Evolutionary conservation across 352 stramenopile genomes (phyloP).

Genomic region (Phytophthora ohioensis): DNA sequence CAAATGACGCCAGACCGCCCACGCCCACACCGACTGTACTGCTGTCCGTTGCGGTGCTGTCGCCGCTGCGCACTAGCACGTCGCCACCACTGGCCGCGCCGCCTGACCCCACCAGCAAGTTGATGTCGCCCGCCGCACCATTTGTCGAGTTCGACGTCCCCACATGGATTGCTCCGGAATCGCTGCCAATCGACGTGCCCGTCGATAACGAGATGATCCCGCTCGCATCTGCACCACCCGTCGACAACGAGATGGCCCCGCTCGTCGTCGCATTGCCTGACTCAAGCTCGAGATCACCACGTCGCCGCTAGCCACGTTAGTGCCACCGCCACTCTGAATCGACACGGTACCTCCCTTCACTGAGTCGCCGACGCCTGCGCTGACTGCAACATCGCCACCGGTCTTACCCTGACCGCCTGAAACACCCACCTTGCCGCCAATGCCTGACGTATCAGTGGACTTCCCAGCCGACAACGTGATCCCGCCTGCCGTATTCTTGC

Average conservation of each 20-base stretch:
- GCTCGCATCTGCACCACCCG: no score
- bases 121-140: no score
- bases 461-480: conserved; percentile 15
- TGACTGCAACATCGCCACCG: conserved; percentile 16
- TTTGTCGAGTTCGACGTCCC: no score
- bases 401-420: conserved; percentile 2
- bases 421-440: conserved; percentile 14
- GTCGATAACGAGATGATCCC: no score
- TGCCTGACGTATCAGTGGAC: conserved; percentile 7
- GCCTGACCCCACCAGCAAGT: no score
- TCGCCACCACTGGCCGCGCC: no score
- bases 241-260: not conserved
- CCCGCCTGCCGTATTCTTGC: not conserved
- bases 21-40: no score
- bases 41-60: no score
- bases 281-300: conserved; percentile 21
- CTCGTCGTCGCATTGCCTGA: conserved; percentile 5
- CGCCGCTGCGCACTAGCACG: no score
- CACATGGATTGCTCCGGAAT: no score
- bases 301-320: conserved; percentile 16
- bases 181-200: no score
- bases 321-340: conserved; percentile 31
- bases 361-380: conserved; percentile 4
- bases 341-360: conserved; percentile 23
- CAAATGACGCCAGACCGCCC: no score